These are phyloP conservation scores for Rhodotorula taiwanensis DNA, from an alignment of 768 basidiomycete genomes.

Conservation along the genomic window DNA sequence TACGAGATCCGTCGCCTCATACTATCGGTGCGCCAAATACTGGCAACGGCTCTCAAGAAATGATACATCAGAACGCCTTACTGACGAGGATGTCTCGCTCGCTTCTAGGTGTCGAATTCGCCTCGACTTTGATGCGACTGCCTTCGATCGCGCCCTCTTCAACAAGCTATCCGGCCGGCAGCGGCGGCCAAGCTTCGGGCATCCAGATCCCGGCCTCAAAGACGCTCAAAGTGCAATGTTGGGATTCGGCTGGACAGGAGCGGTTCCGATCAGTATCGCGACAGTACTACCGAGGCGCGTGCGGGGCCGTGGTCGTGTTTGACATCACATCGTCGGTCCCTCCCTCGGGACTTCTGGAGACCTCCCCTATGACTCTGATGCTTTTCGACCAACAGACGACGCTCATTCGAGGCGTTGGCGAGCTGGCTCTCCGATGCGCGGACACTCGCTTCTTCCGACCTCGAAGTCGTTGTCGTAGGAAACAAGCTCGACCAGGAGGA, in stretches of 20 bases:
- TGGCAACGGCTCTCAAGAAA: neutral
- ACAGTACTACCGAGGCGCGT: slow-evolving; percentile 80
- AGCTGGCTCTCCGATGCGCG: slow-evolving; percentile 90
- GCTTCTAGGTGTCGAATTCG: slow-evolving; percentile 72
- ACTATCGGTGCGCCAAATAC: slow-evolving; percentile 58
- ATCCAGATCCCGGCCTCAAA: slow-evolving; percentile 1
- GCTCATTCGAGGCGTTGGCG: slow-evolving; percentile 73
- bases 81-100: neutral
- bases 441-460: slow-evolving; percentile 82
- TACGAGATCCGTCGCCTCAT: slow-evolving; percentile 55
- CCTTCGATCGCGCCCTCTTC: slow-evolving; percentile 43
- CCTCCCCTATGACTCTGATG: neutral
- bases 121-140: slow-evolving; percentile 82
- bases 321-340: slow-evolving; percentile 47
- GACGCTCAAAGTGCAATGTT: slow-evolving; percentile 75
- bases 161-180: neutral
- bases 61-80: too few relatives aligned
- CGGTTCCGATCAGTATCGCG: slow-evolving; percentile 36
- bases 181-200: slow-evolving; percentile 1
- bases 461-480: slow-evolving; percentile 53
- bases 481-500: slow-evolving; percentile 94
- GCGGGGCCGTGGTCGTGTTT: slow-evolving; percentile 46
- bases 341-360: neutral
- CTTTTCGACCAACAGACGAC: slow-evolving; percentile 49
- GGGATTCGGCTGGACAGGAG: slow-evolving; percentile 79